Evolutionary conservation across 495 filamentous ascomycete genomes (phyloP), one percentile per base, ranked within the genome.

Genomic region (Aspergillus biplanus): DNA sequence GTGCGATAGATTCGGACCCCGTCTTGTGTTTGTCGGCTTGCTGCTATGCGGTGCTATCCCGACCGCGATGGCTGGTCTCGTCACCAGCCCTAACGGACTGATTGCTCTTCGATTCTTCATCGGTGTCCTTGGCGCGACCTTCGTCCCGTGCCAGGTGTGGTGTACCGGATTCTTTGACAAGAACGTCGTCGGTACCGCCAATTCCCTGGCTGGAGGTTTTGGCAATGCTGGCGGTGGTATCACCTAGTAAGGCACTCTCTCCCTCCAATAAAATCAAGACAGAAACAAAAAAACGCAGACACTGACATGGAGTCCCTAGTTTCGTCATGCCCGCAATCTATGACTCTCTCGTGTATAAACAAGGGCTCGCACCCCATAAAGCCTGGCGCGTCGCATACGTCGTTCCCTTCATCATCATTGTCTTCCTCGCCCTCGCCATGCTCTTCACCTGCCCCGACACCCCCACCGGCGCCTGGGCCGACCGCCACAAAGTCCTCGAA

Each of bases 81-180:
- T 96, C 37, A 86, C 83, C 54, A 86, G 80, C 55, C 87, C 88
- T 0, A 75, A 80, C 0, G 90, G 93, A 0, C 81, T 97, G 35
- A 86, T 93, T 55, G 82, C 88, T 12, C 79, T 93, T 58, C 88
- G 94, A 44, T 97, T 97, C 79, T 97, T 97, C 75, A 84, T 97
- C 54, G 94, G 94, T 37, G 96, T 98, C 59, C 83, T 98, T 3
- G 94, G 94, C 33, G 94, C 89, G 0, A 85, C 85, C 6, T 98
- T 98, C 66, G 93, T 98, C 3, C 94, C 94, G 5, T 97, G 94
- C 75, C 94, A 97, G 68, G 94, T 97, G 6, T 98, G 94, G 93
- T 91, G 89, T 34, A 97, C 94, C 0, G 93, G 90, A 3, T 97
- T 94, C 81, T 97, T 95, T 67, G 94, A 98, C 78, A 97, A 96